These are phyloP conservation scores for Fragaria ananassa DNA, from an alignment of 306 rosid species.

Conservation along the genomic window DNA sequence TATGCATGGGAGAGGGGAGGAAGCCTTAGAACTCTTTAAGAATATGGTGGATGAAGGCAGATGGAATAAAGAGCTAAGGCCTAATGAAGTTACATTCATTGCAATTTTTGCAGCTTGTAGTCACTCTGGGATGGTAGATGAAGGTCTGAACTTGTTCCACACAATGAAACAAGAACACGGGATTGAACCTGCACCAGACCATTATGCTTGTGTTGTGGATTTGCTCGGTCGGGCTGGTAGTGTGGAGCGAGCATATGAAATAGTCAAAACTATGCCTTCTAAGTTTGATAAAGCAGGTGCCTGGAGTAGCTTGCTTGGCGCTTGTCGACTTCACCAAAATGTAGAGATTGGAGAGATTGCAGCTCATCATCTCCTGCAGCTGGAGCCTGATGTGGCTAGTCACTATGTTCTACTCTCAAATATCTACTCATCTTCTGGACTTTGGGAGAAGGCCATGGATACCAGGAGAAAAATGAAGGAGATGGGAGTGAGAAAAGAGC, in stretches of 20 bases:
- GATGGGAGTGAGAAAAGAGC: slow-evolving; percentile 78
- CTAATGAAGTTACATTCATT: slow-evolving; percentile 61
- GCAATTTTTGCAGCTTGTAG: slow-evolving; percentile 66
- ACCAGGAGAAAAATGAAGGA: slow-evolving; percentile 74
- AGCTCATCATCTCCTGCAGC: slow-evolving; percentile 52
- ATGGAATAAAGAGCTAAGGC: slow-evolving; percentile 35
- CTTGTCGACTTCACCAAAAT: slow-evolving; percentile 58
- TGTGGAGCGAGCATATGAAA: slow-evolving; percentile 58
- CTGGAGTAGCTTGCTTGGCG: slow-evolving; percentile 92
- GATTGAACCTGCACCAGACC: slow-evolving; percentile 64
- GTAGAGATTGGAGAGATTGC: slow-evolving; percentile 72
- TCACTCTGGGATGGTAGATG: slow-evolving; percentile 64
- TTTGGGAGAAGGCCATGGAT: slow-evolving; percentile 75
- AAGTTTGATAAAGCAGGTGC: slow-evolving; percentile 54
- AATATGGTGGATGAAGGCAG: slow-evolving; percentile 52
- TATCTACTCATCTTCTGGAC: slow-evolving; percentile 70
- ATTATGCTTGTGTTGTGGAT: slow-evolving; percentile 84
- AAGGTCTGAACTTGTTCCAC: slow-evolving; percentile 56
- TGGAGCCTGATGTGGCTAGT: slow-evolving; percentile 84
- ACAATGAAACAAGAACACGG: slow-evolving; percentile 59
- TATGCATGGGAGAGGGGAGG: slow-evolving; percentile 78
- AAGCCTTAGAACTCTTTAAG: slow-evolving; percentile 58
- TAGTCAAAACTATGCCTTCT: slow-evolving; percentile 63
- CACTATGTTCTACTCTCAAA: slow-evolving; percentile 80
- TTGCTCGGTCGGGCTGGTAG: slow-evolving; percentile 84